Conservation (phyloP, 2,329 filamentous ascomycete genomes). For the Leptodontidium sp. region DNA sequence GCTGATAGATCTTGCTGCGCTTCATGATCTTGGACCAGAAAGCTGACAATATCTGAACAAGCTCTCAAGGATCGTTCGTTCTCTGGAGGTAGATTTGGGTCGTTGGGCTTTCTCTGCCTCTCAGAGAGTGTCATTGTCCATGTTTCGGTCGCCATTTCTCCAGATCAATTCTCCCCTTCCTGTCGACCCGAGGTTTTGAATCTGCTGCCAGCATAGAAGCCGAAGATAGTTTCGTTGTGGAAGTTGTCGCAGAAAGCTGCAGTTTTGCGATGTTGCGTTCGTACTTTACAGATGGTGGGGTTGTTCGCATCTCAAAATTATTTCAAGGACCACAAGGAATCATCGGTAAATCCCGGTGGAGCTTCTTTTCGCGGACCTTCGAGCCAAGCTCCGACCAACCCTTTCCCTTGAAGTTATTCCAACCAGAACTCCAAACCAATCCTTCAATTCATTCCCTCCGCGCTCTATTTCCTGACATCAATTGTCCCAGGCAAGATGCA, state of each 20-base stretch:
- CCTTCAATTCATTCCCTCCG: constrained; percentile 27
- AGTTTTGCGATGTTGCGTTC: not conserved
- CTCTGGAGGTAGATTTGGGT: constrained; percentile 81
- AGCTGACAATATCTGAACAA: constrained; percentile 94
- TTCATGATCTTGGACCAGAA: constrained; percentile 94
- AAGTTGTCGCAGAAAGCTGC: not conserved
- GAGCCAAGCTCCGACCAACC: constrained; percentile 20
- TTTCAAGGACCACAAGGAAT: constrained; percentile 1
- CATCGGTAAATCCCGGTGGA: constrained; percentile 15
- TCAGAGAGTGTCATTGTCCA: constrained; percentile 64
- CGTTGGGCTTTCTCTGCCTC: constrained; percentile 68
- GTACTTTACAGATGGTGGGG: constrained; percentile 12
- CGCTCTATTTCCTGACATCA: constrained; percentile 40
- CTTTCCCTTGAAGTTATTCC: constrained; percentile 26
- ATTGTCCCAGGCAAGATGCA: constrained; percentile 71
- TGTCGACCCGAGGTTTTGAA: not conserved
- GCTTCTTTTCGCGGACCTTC: constrained; percentile 14
- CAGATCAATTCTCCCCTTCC: not conserved
- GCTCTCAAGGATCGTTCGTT: constrained; percentile 94
- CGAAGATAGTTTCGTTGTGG: too few relatives aligned
- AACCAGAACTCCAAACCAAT: constrained; percentile 25
- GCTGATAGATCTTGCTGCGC: constrained; percentile 75
- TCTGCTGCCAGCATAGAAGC: not conserved
- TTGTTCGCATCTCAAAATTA: constrained; percentile 18
- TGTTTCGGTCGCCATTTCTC: constrained; percentile 54